Base-by-base conservation (phyloP, 306 rosid species). In the Glycine soja region DNA sequence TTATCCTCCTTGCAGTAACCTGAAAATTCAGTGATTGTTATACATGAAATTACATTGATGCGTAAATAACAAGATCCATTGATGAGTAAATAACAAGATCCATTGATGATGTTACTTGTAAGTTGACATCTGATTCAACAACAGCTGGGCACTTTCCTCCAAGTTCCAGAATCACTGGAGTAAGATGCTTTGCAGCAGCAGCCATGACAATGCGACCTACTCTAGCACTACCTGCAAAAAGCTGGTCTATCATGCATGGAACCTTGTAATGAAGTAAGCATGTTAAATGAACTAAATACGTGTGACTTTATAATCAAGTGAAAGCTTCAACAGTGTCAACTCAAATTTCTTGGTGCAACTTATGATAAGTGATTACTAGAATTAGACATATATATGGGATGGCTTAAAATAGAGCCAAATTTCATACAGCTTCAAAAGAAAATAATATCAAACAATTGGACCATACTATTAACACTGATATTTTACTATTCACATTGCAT, bases 161-260 rank as follows among this genome's bases (percentile, higher is more conserved):
- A 38, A 93, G 97, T 80, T 93, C 98, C 46, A 93, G 81, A 81
- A 87, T 73, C 53, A 93, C 94, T 6, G 98, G 98, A 11, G 97
- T 91, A 57, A 93, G 94, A 83, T 93, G 97, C 85, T 93, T 93
- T 70, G 97, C 94, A 32, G 98, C 98, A n/a, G 98, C 98, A 71
- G 97, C 90, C 98, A 93, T 85, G 82, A 93, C 97, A 65, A 93
- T 91, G 70, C 93, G 94, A 50, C 92, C 98, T 19, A 93, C 94
- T 84, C 86, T 87, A 15, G 97, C 97, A 85, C 98, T 91, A 43
- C 98, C 97, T 93, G 85, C 72, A 85, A 11, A 48, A 81, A 62
- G 15, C 47, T 38, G 58, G 56, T 38, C 34, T 13, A 62, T 58
- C 73, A 73, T 66, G 50, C 80, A 56, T 74, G 78, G 74, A 73